Percentiles rank a stretch among this genome's conserved stretches.
Evolutionary conservation across 2,329 filamentous ascomycete genomes (phyloP).

Genomic region (Epichloe aotearoae): DNA sequence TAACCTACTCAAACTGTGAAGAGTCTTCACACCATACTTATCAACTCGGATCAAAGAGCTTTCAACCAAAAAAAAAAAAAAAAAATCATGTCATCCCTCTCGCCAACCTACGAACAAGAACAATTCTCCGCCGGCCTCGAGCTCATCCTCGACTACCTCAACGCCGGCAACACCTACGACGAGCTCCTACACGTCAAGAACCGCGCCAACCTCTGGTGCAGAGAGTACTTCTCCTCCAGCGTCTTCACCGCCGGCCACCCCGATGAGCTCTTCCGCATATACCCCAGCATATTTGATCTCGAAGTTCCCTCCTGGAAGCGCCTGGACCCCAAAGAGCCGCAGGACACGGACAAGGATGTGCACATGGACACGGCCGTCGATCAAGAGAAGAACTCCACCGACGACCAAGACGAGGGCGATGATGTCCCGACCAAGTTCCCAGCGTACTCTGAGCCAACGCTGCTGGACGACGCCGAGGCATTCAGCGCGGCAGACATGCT

Average conservation of each 20-base stretch:
- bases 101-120: not conserved
- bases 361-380: not conserved
- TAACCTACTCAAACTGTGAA: no score
- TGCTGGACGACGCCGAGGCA: not conserved
- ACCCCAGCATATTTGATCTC: constrained; percentile 4
- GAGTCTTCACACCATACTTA: no score
- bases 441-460: not conserved
- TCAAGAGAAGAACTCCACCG: not conserved
- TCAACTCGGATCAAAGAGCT: no score
- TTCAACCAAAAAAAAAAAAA: not conserved
- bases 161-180: constrained; percentile 8
- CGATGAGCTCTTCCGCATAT: not conserved
- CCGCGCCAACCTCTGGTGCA: constrained; percentile 3
- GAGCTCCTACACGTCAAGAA: not conserved
- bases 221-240: not conserved
- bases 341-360: no score
- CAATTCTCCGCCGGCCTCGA: constrained; percentile 1
- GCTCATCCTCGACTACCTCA: constrained; percentile 16
- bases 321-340: not conserved
- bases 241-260: not conserved
- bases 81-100: not conserved
- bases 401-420: not conserved
- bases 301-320: not conserved
- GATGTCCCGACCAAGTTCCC: not conserved
- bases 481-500: not conserved